phyloP scores from a whole-genome alignment of 768 basidiomycete species.

The Mycena metata region DNA sequence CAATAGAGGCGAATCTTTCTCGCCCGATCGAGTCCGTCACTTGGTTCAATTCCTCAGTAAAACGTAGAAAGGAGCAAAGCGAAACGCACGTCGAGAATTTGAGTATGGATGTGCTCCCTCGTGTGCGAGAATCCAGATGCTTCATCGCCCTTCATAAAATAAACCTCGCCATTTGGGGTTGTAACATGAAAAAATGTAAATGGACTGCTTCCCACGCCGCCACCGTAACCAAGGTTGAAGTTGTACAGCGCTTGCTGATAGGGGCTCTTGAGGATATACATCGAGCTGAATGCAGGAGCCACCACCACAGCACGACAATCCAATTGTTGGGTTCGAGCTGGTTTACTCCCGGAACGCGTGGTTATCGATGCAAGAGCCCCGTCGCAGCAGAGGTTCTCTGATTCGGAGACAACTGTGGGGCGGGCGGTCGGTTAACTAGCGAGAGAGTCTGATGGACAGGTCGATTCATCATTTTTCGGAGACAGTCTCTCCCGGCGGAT shows the following conservation, averaged over 20 bases:
- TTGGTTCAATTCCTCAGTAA: too few species aligned
- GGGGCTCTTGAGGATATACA: slow-evolving; percentile 1
- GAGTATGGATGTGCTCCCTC: not conserved
- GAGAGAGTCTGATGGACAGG: too few species aligned
- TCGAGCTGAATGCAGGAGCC: not conserved
- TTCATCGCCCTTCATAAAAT: slow-evolving; percentile 12
- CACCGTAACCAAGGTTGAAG: slow-evolving; percentile 4
- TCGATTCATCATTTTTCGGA: too few species aligned
- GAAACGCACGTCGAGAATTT: not conserved
- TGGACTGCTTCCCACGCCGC: slow-evolving; percentile 1
- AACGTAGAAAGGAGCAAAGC: too few species aligned
- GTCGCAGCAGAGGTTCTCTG: too few species aligned
- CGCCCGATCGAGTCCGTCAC: too few species aligned
- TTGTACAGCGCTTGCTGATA: not conserved
- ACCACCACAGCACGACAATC: not conserved
- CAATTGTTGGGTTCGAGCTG: slow-evolving; percentile 1
- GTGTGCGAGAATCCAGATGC: slow-evolving; percentile 15
- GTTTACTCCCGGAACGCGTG: not conserved
- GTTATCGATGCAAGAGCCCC: not conserved
- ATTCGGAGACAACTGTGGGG: too few species aligned
- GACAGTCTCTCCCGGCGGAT: too few species aligned
- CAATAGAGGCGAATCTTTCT: too few species aligned
- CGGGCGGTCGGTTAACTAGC: too few species aligned
- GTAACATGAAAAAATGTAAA: slow-evolving; percentile 2
- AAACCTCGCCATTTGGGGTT: not conserved